Evolutionary conservation across 257 asterid species (phyloP), one percentile per base, ranked within the genome.

Genomic region (Fraxinus americana): DNA sequence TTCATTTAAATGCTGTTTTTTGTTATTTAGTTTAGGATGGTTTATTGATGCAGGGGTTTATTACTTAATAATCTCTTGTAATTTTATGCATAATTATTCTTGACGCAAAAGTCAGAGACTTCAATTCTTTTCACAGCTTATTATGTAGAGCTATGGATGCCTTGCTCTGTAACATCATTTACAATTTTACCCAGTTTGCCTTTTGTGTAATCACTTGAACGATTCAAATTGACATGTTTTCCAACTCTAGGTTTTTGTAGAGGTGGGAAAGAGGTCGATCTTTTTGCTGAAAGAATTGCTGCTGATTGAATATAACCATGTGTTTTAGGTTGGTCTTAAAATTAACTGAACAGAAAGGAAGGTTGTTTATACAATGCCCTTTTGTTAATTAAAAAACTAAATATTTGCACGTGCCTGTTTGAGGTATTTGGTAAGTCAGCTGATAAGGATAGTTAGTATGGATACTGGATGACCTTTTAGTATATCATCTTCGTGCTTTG

Each of bases 391-490:
- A 63, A 23, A 25, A 21, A 63, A 25, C 17, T 1, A 12, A 63
- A 63, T 63, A 23, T 17, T n/a, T n/a, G 17, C 27, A 12, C 29
- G 19, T 25, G 63, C 63, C 59, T 11, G 43, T 41, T 7, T 27
- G 61, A 1, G 76, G 63, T 48, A 9, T 74, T 67, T 78, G 25
- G 61, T 75, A 38, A 73, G 69, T 48, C 74, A 73, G 23, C 70
- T 78, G 43, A 75, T 19, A 17, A 16, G 27, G 72, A 41, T 77
- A n/a, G 29, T 59, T 67, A 54, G 23, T 41, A 54, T n/a, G 35
- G 38, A 50, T 35, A 23, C 57, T 19, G 35, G 38, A 32, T 35
- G 54, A 57, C 34, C 34, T 16, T 19, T 66, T 77, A 30, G 34
- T 19, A 61, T 17, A 21, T 11, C 17, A 3, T 61, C n/a, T 4